Evolutionary conservation across 441 rosid species (phyloP), one percentile per base, ranked within the genome.

Genomic region (Biscutella laevigata): DNA sequence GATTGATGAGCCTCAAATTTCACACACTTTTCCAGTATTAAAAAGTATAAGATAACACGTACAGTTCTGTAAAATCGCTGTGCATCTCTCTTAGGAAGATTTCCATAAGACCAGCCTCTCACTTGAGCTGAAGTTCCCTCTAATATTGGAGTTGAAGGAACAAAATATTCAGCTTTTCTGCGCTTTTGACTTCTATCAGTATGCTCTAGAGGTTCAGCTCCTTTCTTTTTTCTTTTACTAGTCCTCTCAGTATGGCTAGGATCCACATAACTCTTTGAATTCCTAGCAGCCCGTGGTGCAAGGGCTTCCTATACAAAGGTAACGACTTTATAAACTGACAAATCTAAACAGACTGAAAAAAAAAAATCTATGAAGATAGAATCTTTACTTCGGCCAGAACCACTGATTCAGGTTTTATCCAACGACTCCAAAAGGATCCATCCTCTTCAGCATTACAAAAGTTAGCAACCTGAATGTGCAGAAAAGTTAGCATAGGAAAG

Each of bases 401-500:
- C 16, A 94, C 66, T 16, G 96, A 88, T 6, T 94, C 99, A 37
- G 99, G 97, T 76, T 89, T 89, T 74, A 94, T 94, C 99, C 97
- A 94, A 26, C 97, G 95, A 78, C 99, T 94, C 99, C 99, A 94
- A 48, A 94, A 94, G 62, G 86, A 86, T 48, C 95, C 86, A 78
- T 94, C 97, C 74, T 94, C 96, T 76, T 94, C 97, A 12, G 88
- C 82, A 54, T 75, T 73, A 70, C 91, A 66, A 74, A 94, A 84
- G 73, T 82, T 94, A 38, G 97, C 97, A 56, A 94, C 99, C 97
- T 94, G 70, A 37, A 59, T 30, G 62, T 15, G 22, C 16, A 53
- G 44, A 53, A 62, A 49, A 66, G 26, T 68, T 10, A 57, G 46
- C 53, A 59, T 28, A 12, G 34, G 34, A 38, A 34, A 44, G 27